phyloP scores from a whole-genome alignment of 306 rosid genomes.

The Canavalia ensiformis region DNA sequence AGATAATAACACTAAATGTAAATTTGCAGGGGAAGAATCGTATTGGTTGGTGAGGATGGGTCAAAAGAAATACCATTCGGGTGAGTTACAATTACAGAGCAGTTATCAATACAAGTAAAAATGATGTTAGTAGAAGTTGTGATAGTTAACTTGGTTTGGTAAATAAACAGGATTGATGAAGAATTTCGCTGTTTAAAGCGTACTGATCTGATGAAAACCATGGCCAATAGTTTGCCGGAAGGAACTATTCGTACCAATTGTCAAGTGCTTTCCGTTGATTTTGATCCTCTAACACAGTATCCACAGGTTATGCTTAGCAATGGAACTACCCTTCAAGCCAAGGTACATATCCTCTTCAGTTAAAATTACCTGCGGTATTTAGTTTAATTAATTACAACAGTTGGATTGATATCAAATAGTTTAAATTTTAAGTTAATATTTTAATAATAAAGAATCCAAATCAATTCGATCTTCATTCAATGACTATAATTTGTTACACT shows the following conservation, averaged over 20 bases:
- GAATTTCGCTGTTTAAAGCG: constrained; percentile 66
- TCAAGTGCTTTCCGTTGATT: constrained; percentile 50
- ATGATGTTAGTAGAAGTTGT: background rate
- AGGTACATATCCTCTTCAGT: constrained; percentile 38
- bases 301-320: constrained; percentile 53
- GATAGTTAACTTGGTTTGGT: background rate
- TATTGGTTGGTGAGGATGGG: constrained; percentile 20
- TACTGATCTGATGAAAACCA: constrained; percentile 53
- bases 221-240: constrained; percentile 55
- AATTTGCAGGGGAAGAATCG: constrained; percentile 42
- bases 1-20: background rate
- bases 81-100: constrained; percentile 34
- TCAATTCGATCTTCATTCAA: too few species aligned
- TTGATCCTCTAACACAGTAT: constrained; percentile 47
- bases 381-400: too few species aligned
- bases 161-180: constrained; percentile 22
- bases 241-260: constrained; percentile 58
- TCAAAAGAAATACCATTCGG: constrained; percentile 46
- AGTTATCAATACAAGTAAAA: background rate
- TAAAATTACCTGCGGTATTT: too few species aligned
- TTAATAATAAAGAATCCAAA: too few species aligned
- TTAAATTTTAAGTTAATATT: too few species aligned
- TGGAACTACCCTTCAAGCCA: constrained; percentile 57
- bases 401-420: too few species aligned
- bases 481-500: too few species aligned